Percentiles rank a stretch among this genome's conserved stretches.
phyloP scores from a whole-genome alignment of 495 filamentous ascomycete species.

The Penicillium diatomitis region DNA sequence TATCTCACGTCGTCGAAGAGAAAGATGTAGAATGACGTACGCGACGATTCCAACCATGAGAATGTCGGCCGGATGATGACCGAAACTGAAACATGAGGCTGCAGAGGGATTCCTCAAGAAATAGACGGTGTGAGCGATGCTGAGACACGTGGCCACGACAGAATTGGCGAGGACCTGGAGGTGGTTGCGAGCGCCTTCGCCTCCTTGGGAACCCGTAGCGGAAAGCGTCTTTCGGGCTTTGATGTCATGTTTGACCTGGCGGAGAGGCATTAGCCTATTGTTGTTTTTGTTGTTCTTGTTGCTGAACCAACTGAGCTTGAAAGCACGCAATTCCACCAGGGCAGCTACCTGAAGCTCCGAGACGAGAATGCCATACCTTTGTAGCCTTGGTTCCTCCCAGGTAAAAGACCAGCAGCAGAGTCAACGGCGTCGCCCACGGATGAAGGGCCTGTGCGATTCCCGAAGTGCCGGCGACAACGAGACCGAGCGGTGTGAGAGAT shows the following conservation, averaged over 20 bases:
- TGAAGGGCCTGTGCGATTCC: constrained; percentile 75
- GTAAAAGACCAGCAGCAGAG: constrained; percentile 78
- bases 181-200: constrained; percentile 74
- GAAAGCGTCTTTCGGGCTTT: constrained; percentile 75
- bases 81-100: constrained; percentile 29
- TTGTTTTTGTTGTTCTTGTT: too few species aligned
- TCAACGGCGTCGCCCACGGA: constrained; percentile 84
- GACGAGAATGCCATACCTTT: constrained; percentile 42
- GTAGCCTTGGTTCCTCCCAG: constrained; percentile 74
- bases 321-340: not conserved
- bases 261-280: not conserved
- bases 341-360: constrained; percentile 1
- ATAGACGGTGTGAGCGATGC: constrained; percentile 60
- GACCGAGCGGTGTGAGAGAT: constrained; percentile 66
- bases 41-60: constrained; percentile 49
- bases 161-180: constrained; percentile 91
- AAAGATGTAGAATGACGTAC: constrained; percentile 21
- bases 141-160: constrained; percentile 62
- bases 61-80: constrained; percentile 33
- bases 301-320: too few species aligned
- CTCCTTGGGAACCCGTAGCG: constrained; percentile 58
- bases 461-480: constrained; percentile 59
- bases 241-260: constrained; percentile 72
- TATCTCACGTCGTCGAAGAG: too few species aligned
- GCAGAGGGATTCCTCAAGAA: constrained; percentile 24